These are phyloP conservation scores for Spergularia marina DNA, from an alignment of 148 eudicot species.

Conservation along the genomic window DNA sequence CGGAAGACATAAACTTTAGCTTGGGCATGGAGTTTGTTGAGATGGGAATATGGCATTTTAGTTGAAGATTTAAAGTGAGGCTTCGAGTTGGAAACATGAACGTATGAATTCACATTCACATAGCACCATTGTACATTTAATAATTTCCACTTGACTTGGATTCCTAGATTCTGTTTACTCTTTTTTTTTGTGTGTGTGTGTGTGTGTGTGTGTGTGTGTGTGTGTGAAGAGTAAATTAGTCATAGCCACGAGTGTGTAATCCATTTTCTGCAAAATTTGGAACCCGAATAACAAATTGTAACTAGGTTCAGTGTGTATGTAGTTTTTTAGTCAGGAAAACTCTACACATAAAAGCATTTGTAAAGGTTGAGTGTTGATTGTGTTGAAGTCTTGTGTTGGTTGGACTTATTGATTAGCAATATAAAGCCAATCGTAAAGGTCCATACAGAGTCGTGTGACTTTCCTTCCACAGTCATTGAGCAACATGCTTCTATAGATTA, in stretches of 20 bases:
- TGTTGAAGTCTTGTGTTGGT: neutral
- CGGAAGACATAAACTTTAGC: too few species aligned
- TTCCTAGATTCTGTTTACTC: too few species aligned
- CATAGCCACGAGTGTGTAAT: neutral
- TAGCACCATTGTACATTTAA: too few species aligned
- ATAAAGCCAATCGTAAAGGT: neutral
- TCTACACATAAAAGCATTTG: neutral
- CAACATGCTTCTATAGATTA: neutral
- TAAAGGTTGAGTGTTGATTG: neutral
- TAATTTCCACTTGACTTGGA: too few species aligned
- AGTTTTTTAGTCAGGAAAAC: neutral
- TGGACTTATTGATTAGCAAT: slow-evolving; percentile 1
- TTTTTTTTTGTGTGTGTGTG: too few species aligned
- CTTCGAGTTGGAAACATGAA: too few species aligned
- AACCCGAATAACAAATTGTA: neutral
- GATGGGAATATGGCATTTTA: too few species aligned
- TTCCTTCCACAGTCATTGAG: neutral
- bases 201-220: too few species aligned
- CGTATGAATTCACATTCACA: too few species aligned
- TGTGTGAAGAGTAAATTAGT: neutral
- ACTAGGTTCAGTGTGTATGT: neutral
- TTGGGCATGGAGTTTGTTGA: too few species aligned
- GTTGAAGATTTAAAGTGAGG: too few species aligned
- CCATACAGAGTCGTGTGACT: neutral
- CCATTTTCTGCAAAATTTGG: too few species aligned